A percentile compares a stretch with the other conserved stretches of the same genome.
phyloP scores from a whole-genome alignment of 129 eudicot species.

The Chrysanthemum makinoi region DNA sequence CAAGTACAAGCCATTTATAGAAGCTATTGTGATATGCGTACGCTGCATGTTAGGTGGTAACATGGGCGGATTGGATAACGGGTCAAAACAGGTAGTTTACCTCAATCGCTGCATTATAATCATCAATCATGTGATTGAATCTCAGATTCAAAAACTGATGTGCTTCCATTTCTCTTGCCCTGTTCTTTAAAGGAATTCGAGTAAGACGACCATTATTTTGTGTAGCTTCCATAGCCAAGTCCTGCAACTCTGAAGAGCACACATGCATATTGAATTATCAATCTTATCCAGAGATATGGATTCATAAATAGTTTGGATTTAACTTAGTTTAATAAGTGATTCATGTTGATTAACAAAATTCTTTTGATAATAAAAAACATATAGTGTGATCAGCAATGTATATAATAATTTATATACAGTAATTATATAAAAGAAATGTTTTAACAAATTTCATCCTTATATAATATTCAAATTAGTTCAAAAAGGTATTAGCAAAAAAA shows the following conservation, averaged over 20 bases:
- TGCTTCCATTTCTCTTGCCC: slow-evolving; percentile 55
- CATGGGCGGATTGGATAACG: no score
- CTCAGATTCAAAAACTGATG: slow-evolving; percentile 53
- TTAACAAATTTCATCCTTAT: no score
- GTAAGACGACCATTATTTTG: slow-evolving; percentile 71
- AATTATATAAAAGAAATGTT: no score
- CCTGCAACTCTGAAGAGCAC: slow-evolving; percentile 53
- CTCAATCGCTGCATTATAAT: slow-evolving; percentile 39
- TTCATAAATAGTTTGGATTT: no score
- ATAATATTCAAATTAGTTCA: no score
- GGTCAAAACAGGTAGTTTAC: slow-evolving; percentile 23
- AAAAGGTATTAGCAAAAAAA: no score
- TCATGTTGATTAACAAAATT: background rate
- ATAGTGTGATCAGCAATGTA: no score
- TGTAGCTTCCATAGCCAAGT: slow-evolving; percentile 57
- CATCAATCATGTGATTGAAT: slow-evolving; percentile 39
- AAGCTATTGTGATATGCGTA: no score
- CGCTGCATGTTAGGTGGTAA: slow-evolving; percentile 4
- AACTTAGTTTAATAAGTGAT: no score
- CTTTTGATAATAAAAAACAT: background rate
- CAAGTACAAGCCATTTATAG: no score
- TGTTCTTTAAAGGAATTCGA: slow-evolving; percentile 56
- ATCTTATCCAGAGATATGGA: no score
- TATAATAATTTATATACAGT: no score
- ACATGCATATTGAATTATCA: background rate